Evolutionary conservation across 176 grass and related monocot genomes (phyloP), one percentile per base, ranked within the genome.

Genomic region (Dendrocalamus sinicus): DNA sequence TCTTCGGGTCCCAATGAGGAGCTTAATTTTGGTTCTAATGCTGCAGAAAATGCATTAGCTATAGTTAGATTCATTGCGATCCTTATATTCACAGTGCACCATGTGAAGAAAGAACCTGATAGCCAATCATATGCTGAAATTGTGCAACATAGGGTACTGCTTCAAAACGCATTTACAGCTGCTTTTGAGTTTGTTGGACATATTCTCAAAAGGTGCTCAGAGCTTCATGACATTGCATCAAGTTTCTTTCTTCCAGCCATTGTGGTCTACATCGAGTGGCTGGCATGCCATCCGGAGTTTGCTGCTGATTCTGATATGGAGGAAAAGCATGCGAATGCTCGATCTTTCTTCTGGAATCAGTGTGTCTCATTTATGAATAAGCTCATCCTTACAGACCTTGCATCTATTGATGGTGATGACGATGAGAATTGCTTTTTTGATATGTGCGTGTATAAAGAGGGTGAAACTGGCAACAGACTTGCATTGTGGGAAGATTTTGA

Each of bases 1-100:
- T 95, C 95, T 62, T 93, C 87, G 74, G 95, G 95, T 83, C 87
- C 78, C 26, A 74, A 89, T 75, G 95, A 95, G 64, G 85, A 90
- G 15, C 86, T 93, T 82, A 93, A 93, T 89, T 98, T 95, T 20
- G 91, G 93, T 85, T 64, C 50, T 68, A 83, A 91, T 83, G 84
- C 70, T 83, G 90, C 85, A 62, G 93, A 93, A 78, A 98, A 98
- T 89, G 89, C 93, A 71, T 81, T 92, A 76, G 44, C 78, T 71
- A 72, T 89, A 72, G 73, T 98, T 81, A 89, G 89, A 66, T 81
- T 93, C 58, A 78, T 90, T 64, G 79, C 89, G 16, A 98, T 95
- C 83, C 85, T 95, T 60, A 95, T 98, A 86, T 95, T 95, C 91
- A 95, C 95, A 24, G 93, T 98, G 45, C 95, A 98, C 67, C 93